Conservation (phyloP, 768 basidiomycete species). For the Tephrocybe sp. region DNA sequence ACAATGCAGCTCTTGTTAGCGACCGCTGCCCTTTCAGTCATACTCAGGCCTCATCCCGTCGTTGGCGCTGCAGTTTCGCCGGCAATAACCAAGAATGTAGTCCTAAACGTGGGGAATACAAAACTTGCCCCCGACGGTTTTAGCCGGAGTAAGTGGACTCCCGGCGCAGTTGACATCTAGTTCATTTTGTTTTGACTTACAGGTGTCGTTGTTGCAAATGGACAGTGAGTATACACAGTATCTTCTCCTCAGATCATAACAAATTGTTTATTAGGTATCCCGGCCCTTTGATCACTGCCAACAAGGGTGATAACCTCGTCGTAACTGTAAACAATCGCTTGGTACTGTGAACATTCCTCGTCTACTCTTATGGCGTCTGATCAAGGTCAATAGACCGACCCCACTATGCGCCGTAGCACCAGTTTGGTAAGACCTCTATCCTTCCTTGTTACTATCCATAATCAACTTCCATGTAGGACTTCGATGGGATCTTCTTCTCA, state of each 20-base stretch:
- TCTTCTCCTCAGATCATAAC: background rate
- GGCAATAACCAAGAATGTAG: conserved; percentile 4
- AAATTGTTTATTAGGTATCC: conserved; percentile 7
- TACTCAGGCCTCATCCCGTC: conserved; percentile 10
- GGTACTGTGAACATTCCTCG: background rate
- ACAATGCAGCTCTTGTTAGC: conserved; percentile 12
- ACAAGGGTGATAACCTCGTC: conserved; percentile 16
- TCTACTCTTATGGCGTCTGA: background rate
- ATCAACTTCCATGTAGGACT: conserved; percentile 7
- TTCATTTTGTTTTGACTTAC: too few species aligned
- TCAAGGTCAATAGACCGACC: conserved; percentile 15
- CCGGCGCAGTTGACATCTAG: too few species aligned
- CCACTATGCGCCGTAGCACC: conserved; percentile 23
- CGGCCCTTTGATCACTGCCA: conserved; percentile 13
- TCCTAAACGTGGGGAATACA: conserved; percentile 17
- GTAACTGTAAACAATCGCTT: conserved; percentile 17
- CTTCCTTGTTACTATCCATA: background rate
- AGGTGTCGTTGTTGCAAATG: conserved; percentile 12
- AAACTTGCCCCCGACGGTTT: conserved; percentile 21
- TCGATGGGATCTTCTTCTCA: conserved; percentile 25
- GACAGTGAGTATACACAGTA: conserved; percentile 4
- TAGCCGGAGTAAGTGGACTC: background rate
- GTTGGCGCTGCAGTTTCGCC: background rate
- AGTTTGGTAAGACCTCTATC: conserved; percentile 3
- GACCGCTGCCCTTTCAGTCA: conserved; percentile 9